phyloP scores from a whole-genome alignment of 768 basidiomycete genomes.

The Cubamyces lactineus region DNA sequence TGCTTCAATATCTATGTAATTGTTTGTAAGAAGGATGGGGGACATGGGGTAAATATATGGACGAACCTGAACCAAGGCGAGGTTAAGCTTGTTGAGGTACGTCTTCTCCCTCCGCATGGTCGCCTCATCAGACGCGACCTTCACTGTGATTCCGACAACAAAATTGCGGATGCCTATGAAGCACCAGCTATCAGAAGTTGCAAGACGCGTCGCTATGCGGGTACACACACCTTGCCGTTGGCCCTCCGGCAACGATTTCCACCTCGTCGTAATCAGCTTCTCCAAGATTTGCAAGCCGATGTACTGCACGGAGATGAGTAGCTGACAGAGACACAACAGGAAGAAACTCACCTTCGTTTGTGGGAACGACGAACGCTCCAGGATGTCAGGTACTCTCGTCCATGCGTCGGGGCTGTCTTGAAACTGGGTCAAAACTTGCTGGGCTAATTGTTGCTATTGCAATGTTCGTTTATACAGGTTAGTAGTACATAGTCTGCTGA shows the following conservation, averaged over 20 bases:
- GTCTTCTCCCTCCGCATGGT: constrained; percentile 91
- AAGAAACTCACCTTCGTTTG: constrained; percentile 75
- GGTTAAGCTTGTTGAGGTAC: constrained; percentile 93
- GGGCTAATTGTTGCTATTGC: constrained; percentile 89
- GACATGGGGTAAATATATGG: background rate
- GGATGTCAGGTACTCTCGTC: constrained; percentile 94
- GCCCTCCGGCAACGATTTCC: constrained; percentile 94
- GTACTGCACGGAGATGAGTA: constrained; percentile 56
- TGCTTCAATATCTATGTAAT: constrained; percentile 90
- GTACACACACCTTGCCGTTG: constrained; percentile 77
- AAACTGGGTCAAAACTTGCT: constrained; percentile 92
- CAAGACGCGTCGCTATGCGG: background rate
- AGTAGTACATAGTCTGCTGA: constrained; percentile 14
- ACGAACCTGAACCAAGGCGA: constrained; percentile 88
- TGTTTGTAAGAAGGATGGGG: background rate
- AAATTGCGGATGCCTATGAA: constrained; percentile 90
- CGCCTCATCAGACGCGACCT: constrained; percentile 89
- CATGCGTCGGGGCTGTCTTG: constrained; percentile 97
- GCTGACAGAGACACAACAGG: background rate
- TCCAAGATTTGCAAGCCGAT: constrained; percentile 97
- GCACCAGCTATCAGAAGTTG: background rate
- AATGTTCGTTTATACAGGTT: constrained; percentile 6
- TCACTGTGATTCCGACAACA: constrained; percentile 90
- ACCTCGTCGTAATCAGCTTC: constrained; percentile 90
- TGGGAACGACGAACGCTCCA: constrained; percentile 81